Evolutionary conservation across 148 eudicot genomes (phyloP).

Genomic region (Amaranthus cruentus): DNA sequence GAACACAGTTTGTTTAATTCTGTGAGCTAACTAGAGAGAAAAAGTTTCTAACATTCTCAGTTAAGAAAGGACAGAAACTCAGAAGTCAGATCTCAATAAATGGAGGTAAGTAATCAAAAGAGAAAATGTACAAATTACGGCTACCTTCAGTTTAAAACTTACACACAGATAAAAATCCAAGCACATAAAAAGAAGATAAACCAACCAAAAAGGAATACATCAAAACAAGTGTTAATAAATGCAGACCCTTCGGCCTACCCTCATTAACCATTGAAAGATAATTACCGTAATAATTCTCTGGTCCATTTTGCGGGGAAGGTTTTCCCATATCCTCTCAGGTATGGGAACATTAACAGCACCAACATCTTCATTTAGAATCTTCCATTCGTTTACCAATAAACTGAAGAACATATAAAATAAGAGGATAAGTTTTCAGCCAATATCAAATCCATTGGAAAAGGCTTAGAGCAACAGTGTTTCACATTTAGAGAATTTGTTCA

Average conservation of each 20-base stretch:
- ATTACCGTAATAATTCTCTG: conserved; percentile 48
- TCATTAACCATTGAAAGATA: not conserved
- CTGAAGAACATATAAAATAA: conserved; percentile 34
- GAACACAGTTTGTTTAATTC: no score
- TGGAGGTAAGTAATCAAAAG: not conserved
- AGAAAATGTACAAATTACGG: not conserved
- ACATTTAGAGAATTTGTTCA: not conserved
- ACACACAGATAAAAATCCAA: not conserved
- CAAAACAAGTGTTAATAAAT: not conserved
- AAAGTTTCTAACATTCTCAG: no score
- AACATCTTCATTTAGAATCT: conserved; percentile 34
- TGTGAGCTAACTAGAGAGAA: no score
- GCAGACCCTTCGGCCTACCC: not conserved
- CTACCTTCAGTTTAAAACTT: no score
- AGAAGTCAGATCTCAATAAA: not conserved
- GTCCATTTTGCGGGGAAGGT: conserved; percentile 45
- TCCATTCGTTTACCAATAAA: conserved; percentile 66
- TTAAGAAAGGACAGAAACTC: no score
- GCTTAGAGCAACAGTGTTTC: not conserved
- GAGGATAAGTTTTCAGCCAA: not conserved
- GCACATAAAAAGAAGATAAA: not conserved
- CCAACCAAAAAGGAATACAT: not conserved
- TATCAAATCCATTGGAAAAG: conserved; percentile 4
- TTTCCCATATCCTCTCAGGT: conserved; percentile 40
- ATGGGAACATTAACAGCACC: conserved; percentile 38